Evolutionary conservation across 352 stramenopile species (phyloP), one percentile per base, ranked within the genome.

Genomic region (Globisporangium emineosum): DNA sequence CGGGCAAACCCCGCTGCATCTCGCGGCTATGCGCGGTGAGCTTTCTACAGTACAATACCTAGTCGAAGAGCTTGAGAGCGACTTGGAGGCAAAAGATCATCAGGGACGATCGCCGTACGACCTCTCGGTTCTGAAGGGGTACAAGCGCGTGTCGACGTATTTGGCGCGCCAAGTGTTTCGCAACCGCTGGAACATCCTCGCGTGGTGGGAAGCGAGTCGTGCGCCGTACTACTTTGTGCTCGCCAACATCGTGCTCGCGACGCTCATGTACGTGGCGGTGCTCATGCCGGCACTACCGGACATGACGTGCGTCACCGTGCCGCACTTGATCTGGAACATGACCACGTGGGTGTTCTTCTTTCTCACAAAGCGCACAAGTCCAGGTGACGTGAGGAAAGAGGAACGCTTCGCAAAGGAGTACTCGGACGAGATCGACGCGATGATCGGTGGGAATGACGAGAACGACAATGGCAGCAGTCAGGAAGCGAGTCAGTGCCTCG

Each of bases 1-100:
- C 59, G 85, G 87, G 1, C 86, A 94, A 70, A 92, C 82, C n/a
- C 87, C 87, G 13, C 59, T 96, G 66, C 87, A 96, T 62, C 77
- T 96, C 30, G 87, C 87, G 5, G 83, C 87, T 0, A 91, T 91
- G 79, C 75, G 83, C 23, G 87, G 86, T 3, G 77, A 91, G 50
- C 69, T 90, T 10, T 67, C 68, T 2, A 89, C 79, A 0, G 85
- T 96, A 12, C 78, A 94, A 68, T 96, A 84, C 61, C 69, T 96
- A 0, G 79, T 94, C 0, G 82, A 95, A 69, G 86, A 87, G 51
- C 68, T 94, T 30, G 83, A 95, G 51, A 83, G 77, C 12, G 73
- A 90, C 59, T 55, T 92, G 23, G 49, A 68, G 0, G 72, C 72
- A 1, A 47, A 74, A 35, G 87, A 96, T 45, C 51, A 55, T 1